Conservation (phyloP, 78 protist species). For the Mastigamoeba balamuthi region DNA sequence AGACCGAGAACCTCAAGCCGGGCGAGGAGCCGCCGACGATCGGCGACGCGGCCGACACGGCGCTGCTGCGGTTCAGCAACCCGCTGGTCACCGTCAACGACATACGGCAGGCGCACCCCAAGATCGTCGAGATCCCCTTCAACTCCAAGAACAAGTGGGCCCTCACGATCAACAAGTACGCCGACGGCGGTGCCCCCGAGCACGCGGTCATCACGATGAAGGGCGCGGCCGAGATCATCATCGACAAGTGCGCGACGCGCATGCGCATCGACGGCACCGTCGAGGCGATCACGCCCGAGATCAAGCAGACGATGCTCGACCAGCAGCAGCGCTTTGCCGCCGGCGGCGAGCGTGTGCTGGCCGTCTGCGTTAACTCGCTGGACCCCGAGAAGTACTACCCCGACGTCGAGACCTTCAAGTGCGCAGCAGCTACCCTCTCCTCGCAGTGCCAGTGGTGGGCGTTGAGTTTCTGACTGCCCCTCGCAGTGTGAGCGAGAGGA, state of each 20-base stretch:
- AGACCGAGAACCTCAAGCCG: neutral
- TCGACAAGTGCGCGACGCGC: conserved; percentile 17
- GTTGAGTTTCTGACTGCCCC: neutral
- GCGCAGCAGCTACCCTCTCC: too few species aligned
- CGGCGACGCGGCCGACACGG: conserved; percentile 70
- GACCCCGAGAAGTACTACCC: neutral
- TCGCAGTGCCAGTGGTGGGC: too few species aligned
- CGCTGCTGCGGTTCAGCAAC: conserved; percentile 12
- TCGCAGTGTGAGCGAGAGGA: neutral
- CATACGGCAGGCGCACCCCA: neutral
- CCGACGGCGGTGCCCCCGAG: neutral
- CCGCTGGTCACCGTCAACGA: neutral
- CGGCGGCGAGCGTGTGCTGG: neutral
- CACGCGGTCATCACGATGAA: conserved; percentile 33
- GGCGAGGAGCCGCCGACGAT: neutral
- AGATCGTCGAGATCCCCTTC: conserved; percentile 63
- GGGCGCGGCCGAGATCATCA: conserved; percentile 76
- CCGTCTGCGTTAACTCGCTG: neutral
- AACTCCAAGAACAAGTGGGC: conserved; percentile 72
- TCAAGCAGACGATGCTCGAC: neutral
- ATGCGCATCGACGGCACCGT: neutral
- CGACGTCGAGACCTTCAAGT: neutral
- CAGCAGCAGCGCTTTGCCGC: conserved; percentile 5
- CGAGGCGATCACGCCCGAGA: neutral
- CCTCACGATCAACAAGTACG: conserved; percentile 14